Percentiles rank a stretch among this genome's conserved stretches.
Evolutionary conservation across 768 basidiomycete species (phyloP).

Genomic region (Suillus subluteus): DNA sequence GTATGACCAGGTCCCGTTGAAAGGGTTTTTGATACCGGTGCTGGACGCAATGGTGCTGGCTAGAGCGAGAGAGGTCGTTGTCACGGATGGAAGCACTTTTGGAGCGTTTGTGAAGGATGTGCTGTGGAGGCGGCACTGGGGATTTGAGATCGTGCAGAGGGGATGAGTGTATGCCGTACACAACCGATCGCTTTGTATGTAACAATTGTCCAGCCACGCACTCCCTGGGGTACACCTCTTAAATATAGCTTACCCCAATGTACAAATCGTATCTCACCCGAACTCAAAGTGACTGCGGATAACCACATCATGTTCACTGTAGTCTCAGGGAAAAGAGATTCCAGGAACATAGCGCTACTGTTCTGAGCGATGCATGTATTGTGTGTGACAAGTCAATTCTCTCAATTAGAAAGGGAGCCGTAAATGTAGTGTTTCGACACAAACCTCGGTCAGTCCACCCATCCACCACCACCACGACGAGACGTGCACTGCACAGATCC

Average conservation of each 20-base stretch:
- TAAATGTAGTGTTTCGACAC: no score
- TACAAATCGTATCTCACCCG: not conserved
- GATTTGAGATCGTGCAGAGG: conserved; percentile 47
- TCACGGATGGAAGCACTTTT: conserved; percentile 78
- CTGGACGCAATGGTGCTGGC: conserved; percentile 76
- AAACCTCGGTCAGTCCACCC: no score
- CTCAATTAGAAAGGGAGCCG: no score
- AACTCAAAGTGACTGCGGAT: not conserved
- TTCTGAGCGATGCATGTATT: no score
- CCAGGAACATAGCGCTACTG: no score
- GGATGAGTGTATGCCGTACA: not conserved
- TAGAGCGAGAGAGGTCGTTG: conserved; percentile 58
- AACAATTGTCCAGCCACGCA: not conserved
- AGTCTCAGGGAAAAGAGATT: not conserved
- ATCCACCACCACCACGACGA: not conserved
- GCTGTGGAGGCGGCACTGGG: conserved; percentile 64
- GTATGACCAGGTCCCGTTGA: conserved; percentile 53
- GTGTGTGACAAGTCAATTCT: no score
- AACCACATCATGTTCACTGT: not conserved
- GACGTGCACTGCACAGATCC: not conserved
- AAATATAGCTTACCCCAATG: not conserved
- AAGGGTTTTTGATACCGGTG: conserved; percentile 58
- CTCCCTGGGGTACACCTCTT: not conserved
- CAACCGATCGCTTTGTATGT: not conserved
- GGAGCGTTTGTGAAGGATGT: conserved; percentile 52